Base-by-base conservation (phyloP, 2,329 filamentous ascomycete species). In the Beauveria bassiana region DNA sequence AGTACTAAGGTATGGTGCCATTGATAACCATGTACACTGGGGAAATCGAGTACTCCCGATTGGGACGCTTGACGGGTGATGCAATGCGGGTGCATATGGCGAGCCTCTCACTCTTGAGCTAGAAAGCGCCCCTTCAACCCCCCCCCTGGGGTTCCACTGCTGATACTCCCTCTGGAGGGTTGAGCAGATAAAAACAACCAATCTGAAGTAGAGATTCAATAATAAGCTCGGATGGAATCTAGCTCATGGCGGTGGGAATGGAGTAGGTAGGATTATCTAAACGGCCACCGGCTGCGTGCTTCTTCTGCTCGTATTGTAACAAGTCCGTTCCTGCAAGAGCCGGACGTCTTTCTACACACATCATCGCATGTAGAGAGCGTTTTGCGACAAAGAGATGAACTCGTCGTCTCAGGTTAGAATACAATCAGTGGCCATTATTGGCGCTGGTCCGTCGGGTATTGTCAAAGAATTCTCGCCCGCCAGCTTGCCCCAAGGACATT, bases 351-450 rank as follows among this genome's bases (percentile, higher is more conserved):
- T 40, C 34, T 38, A 38, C 43, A 47, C 20, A 43, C 46, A 59
- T 18, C 45, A 50, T 20, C 18, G 22, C n/a, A 22, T 26, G 12
- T 12, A 22, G 1, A 26, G 47, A 49, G 6, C 12, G 9, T 53
- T 38, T 31, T 1, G 20, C n/a, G 31, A 43, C 18, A 31, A 28
- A 24, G 22, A 3, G 20, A 61, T 61, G 59, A 31, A 49, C 6
- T 22, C 20, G 20, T 54, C 42, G 22, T 40, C 40, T 24, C 63
- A 69, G 20, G 65, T 64, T 60, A 64, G 63, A 14, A 71, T 77
- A 59, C 74, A 69, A 63, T 77, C 76, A 2, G 74, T 79, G 6
- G 75, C 76, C 22, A 71, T 78, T 40, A 74, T 79, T 52, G 77
- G 77, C 8, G 77, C 76, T 5, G 77, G 77, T 26, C 75, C 77